phyloP scores from a whole-genome alignment of 108 stramenopile species.

The Nannochloropsis gaditana region DNA sequence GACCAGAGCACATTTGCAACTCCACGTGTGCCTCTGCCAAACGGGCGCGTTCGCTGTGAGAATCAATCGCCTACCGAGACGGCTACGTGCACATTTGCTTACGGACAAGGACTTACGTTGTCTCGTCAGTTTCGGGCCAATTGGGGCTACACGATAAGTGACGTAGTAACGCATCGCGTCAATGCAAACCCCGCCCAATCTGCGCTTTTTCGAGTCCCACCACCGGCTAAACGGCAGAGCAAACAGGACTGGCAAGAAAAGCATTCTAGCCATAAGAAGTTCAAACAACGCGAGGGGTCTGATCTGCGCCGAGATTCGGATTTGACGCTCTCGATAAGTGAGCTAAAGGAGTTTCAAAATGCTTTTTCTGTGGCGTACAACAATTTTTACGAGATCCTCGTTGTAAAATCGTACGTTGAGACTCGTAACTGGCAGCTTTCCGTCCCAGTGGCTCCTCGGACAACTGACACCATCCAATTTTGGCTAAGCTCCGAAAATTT shows the following conservation, averaged over 20 bases:
- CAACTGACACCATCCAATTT: not conserved
- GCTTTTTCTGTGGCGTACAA: not conserved
- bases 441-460: not conserved
- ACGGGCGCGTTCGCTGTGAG: constrained; percentile 8
- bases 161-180: constrained; percentile 11
- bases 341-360: constrained; percentile 18
- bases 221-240: not conserved
- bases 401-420: constrained; percentile 3
- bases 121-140: constrained; percentile 16
- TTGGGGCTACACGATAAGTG: not conserved
- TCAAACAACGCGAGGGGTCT: not conserved
- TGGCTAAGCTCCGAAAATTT: constrained; percentile 5
- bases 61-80: constrained; percentile 13
- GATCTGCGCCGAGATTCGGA: not conserved
- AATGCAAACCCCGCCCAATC: not conserved
- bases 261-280: not conserved
- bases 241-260: constrained; percentile 1
- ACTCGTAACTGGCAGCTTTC: constrained; percentile 19
- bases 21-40: not conserved
- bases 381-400: not conserved
- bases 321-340: not conserved
- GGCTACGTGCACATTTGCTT: not conserved
- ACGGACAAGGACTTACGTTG: not conserved
- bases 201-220: not conserved
- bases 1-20: not conserved